Conservation (phyloP, 768 basidiomycete species). For the Boletus huronensis region DNA sequence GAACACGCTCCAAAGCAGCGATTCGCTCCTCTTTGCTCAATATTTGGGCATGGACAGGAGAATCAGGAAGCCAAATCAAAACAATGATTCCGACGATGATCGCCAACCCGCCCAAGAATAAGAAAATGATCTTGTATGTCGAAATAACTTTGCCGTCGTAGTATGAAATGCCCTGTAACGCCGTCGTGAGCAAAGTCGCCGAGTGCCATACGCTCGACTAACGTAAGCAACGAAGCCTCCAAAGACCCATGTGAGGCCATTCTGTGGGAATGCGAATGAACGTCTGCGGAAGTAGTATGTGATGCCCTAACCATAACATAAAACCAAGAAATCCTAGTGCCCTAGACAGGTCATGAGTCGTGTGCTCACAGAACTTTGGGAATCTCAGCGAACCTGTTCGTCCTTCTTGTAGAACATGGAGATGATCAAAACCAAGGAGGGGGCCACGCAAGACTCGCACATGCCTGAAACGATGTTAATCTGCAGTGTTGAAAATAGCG, state of each 20-base stretch:
- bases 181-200: background rate
- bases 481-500: background rate
- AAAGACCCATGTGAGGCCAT: constrained; percentile 55
- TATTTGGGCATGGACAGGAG: constrained; percentile 56
- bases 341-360: constrained; percentile 32
- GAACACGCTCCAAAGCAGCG: constrained; percentile 61
- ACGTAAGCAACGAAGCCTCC: constrained; percentile 66
- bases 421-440: constrained; percentile 57
- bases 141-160: constrained; percentile 45
- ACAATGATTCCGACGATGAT: constrained; percentile 55
- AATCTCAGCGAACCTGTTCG: constrained; percentile 43
- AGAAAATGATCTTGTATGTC: constrained; percentile 60
- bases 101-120: constrained; percentile 58
- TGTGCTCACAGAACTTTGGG: background rate
- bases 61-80: constrained; percentile 61
- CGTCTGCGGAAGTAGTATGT: background rate
- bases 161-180: constrained; percentile 51
- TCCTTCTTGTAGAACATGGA: constrained; percentile 70
- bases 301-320: constrained; percentile 52
- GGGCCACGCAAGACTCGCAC: constrained; percentile 65
- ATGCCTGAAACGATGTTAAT: constrained; percentile 41
- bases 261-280: constrained; percentile 34
- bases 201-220: constrained; percentile 9
- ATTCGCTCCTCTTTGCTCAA: constrained; percentile 58
- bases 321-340: constrained; percentile 59